Conservation (phyloP, 1,284 basidiomycete species). For the Tilletia setariae region DNA sequence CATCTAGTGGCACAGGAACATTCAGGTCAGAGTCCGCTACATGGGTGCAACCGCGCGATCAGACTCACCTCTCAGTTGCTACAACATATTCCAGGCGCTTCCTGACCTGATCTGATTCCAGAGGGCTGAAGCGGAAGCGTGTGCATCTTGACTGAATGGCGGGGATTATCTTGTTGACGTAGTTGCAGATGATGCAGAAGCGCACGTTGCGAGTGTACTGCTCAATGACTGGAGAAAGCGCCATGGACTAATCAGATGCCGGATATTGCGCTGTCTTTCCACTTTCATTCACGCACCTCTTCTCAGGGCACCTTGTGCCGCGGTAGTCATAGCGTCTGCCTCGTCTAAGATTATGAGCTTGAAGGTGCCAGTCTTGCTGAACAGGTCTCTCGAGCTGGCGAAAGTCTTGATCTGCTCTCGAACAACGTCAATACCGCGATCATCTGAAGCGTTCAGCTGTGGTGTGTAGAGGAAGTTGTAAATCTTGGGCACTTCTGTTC, state of each 20-base stretch:
- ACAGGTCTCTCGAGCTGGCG: conserved; percentile 86
- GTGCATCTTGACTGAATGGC: conserved; percentile 99
- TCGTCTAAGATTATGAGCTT: conserved; percentile 98
- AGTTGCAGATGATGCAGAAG: conserved; percentile 99
- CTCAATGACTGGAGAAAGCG: conserved; percentile 70
- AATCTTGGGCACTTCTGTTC: too few species aligned
- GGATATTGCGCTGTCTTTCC: too few species aligned
- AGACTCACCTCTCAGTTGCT: conserved; percentile 73
- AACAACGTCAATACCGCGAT: conserved; percentile 96
- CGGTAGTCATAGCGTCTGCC: conserved; percentile 99
- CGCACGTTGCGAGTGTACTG: conserved; percentile 98
- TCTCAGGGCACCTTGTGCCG: conserved; percentile 90
- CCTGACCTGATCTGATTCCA: conserved; percentile 81
- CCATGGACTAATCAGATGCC: too few species aligned
- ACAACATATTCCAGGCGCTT: conserved; percentile 76
- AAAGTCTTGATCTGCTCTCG: conserved; percentile 98
- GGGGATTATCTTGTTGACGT: conserved; percentile 98
- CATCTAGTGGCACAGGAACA: conserved; percentile 61
- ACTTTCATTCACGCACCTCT: conserved; percentile 61
- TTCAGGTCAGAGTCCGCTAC: not conserved
- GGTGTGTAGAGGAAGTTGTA: not conserved
- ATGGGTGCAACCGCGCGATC: too few species aligned
- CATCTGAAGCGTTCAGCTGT: conserved; percentile 92
- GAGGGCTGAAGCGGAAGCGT: conserved; percentile 87
- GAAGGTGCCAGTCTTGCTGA: conserved; percentile 60